Conservation (phyloP, 305 asterid genomes). For the Solanum hybrid region DNA sequence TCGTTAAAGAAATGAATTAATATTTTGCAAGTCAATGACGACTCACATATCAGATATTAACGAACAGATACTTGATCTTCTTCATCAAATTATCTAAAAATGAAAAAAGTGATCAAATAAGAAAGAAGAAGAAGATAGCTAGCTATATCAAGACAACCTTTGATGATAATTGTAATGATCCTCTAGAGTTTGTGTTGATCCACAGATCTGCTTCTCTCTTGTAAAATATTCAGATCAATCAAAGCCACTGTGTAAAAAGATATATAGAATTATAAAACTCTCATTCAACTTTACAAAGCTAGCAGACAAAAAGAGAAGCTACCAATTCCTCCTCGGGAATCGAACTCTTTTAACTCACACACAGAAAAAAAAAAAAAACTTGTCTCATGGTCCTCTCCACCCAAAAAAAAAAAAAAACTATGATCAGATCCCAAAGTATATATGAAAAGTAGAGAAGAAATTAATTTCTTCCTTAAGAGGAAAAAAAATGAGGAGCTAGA, state of each 20-base stretch:
- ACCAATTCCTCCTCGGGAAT: conserved; percentile 35
- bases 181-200: background rate
- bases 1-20: too few species aligned
- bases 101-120: background rate
- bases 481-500: conserved; percentile 5
- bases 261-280: background rate
- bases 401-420: background rate
- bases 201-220: conserved; percentile 9
- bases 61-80: background rate
- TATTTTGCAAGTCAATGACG: too few species aligned
- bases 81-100: background rate
- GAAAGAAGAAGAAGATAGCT: background rate
- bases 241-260: background rate
- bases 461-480: background rate
- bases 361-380: background rate
- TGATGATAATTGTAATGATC: background rate
- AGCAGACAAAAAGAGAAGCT: conserved; percentile 25
- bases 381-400: conserved; percentile 15
- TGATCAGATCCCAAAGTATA: conserved; percentile 37
- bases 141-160: conserved; percentile 17
- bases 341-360: conserved; percentile 17
- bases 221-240: background rate
- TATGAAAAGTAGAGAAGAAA: background rate
- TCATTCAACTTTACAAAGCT: conserved; percentile 18
- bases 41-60: background rate